Conservation (phyloP, 169 alveolate genomes). For the Eimeria sp. region DNA sequence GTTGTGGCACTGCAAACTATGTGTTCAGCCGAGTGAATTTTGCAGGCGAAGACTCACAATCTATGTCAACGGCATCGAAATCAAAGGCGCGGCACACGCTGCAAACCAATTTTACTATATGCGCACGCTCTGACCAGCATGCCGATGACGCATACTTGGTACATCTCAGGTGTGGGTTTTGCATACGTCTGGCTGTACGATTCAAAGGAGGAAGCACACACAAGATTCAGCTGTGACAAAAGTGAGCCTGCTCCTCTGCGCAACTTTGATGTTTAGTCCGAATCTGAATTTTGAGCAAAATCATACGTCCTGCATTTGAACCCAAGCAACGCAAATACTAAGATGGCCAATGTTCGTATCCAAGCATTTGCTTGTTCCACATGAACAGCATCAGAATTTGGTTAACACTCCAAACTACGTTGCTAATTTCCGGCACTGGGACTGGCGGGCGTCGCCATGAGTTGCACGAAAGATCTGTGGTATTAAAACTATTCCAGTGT, state of each 20-base stretch:
- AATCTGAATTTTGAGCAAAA: background rate
- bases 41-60: background rate
- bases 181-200: background rate
- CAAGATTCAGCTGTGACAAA: background rate
- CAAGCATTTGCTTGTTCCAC: background rate
- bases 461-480: background rate
- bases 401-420: background rate
- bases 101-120: background rate
- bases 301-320: background rate
- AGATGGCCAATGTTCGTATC: background rate
- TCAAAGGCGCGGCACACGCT: too few relatives aligned
- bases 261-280: background rate
- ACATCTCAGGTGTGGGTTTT: background rate
- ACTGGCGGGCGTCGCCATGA: background rate
- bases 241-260: background rate
- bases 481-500: background rate
- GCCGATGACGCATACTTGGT: background rate
- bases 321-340: background rate
- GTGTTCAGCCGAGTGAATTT: background rate
- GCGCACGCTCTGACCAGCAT: background rate
- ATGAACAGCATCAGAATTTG: background rate
- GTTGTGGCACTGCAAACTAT: background rate
- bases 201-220: background rate
- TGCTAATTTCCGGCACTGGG: background rate
- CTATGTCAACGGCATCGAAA: background rate